Conservation (phyloP, 331 rosid genomes). For the Prunus yedoensis region DNA sequence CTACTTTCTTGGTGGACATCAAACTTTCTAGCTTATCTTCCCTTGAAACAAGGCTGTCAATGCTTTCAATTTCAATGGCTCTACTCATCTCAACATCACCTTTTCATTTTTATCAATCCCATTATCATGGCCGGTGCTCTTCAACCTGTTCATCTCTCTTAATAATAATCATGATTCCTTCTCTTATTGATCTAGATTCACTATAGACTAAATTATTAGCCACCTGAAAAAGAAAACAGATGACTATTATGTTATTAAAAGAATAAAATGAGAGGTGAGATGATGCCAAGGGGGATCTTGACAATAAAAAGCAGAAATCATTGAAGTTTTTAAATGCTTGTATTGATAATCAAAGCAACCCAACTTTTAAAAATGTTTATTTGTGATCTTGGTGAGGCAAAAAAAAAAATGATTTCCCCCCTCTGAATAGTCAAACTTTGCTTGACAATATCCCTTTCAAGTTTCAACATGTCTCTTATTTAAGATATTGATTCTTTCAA, state of each 20-base stretch:
- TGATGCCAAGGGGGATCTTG: constrained; percentile 29
- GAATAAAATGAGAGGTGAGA: constrained; percentile 4
- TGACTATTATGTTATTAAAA: constrained; percentile 19
- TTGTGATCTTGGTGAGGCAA: neutral
- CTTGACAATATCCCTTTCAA: constrained; percentile 18
- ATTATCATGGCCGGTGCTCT: constrained; percentile 56
- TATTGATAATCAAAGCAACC: constrained; percentile 36
- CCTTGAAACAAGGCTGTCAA: constrained; percentile 57
- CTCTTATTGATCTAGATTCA: constrained; percentile 42
- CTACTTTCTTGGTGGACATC: constrained; percentile 77
- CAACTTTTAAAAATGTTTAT: constrained; percentile 19
- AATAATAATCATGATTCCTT: constrained; percentile 50
- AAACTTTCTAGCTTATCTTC: constrained; percentile 51
- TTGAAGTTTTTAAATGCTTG: constrained; percentile 13
- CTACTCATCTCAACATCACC: constrained; percentile 56
- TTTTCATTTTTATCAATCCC: constrained; percentile 70
- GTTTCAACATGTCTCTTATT: neutral
- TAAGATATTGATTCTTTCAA: neutral
- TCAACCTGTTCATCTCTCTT: constrained; percentile 32
- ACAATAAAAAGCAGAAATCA: constrained; percentile 20
- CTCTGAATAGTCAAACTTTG: constrained; percentile 8
- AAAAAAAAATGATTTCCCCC: neutral
- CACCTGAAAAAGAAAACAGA: constrained; percentile 28
- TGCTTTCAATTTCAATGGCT: constrained; percentile 67
- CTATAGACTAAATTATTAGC: constrained; percentile 35